Conservation (phyloP, 2,329 filamentous ascomycete genomes). For the Rhynchosporium agropyri region DNA sequence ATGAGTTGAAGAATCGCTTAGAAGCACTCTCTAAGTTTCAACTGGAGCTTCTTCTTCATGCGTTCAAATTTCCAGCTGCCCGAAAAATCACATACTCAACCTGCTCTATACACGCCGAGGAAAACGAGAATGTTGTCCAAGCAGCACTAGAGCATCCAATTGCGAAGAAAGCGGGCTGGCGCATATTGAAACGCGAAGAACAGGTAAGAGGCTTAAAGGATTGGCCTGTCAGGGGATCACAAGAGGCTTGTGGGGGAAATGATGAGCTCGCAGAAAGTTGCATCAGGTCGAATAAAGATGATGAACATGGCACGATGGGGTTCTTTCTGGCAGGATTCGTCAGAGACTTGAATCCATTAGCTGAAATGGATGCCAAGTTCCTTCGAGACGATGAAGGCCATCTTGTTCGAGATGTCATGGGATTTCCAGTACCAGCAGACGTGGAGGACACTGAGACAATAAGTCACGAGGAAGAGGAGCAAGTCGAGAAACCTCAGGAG, state of each 20-base stretch:
- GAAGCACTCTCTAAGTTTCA: constrained; percentile 80
- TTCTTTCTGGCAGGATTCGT: constrained; percentile 94
- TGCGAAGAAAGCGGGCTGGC: constrained; percentile 73
- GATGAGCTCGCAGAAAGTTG: constrained; percentile 69
- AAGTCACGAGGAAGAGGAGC: constrained; percentile 19
- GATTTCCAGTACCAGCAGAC: constrained; percentile 44
- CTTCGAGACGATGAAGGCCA: constrained; percentile 56
- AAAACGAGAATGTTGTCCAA: constrained; percentile 86
- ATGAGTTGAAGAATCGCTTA: constrained; percentile 66
- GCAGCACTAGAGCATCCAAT: constrained; percentile 68
- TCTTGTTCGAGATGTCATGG: constrained; percentile 49
- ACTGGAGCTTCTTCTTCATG: constrained; percentile 78
- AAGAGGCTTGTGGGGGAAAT: constrained; percentile 52
- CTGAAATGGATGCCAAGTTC: constrained; percentile 27
- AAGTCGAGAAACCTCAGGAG: constrained; percentile 37
- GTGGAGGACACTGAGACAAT: constrained; percentile 25
- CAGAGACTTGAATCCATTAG: constrained; percentile 43
- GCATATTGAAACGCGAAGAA: constrained; percentile 67
- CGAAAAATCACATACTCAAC: constrained; percentile 86
- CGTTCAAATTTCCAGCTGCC: constrained; percentile 78
- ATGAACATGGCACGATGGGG: constrained; percentile 84
- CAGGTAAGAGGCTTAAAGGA: constrained; percentile 76
- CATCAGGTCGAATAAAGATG: constrained; percentile 79
- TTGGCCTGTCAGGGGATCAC: constrained; percentile 69
- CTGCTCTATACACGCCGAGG: constrained; percentile 82